These are phyloP conservation scores for Candida ponderosae DNA, from an alignment of 805 yeast species.

Conservation along the genomic window DNA sequence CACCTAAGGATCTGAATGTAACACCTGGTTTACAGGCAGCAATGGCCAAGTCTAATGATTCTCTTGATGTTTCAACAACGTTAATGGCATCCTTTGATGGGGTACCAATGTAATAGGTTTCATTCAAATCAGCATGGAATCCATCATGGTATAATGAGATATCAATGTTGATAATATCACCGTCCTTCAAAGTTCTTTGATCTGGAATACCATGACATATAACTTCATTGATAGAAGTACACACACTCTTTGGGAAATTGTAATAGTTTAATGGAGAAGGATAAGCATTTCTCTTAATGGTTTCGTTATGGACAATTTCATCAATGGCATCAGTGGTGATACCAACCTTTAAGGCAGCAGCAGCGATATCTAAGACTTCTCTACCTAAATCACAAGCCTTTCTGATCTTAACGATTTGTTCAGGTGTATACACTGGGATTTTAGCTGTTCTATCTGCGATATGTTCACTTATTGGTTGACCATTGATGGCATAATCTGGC, in stretches of 20 bases:
- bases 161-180: constrained; percentile 90
- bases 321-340: constrained; percentile 91
- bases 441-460: constrained; percentile 59
- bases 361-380: constrained; percentile 86
- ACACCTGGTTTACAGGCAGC: constrained; percentile 84
- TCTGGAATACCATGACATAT: constrained; percentile 98
- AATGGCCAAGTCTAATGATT: constrained; percentile 79
- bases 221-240: constrained; percentile 91
- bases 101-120: constrained; percentile 93
- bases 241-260: constrained; percentile 85
- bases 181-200: constrained; percentile 76
- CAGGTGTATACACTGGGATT: constrained; percentile 55
- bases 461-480: constrained; percentile 75
- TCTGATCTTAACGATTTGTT: constrained; percentile 67
- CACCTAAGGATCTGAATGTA: constrained; percentile 80
- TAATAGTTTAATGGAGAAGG: constrained; percentile 95
- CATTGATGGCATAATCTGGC: constrained; percentile 82
- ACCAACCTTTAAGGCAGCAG: constrained; percentile 77
- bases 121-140: constrained; percentile 89
- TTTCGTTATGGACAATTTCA: constrained; percentile 76
- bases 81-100: constrained; percentile 77
- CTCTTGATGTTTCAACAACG: constrained; percentile 88
- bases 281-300: constrained; percentile 81
- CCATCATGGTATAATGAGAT: constrained; percentile 82
- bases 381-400: constrained; percentile 71